Percentiles rank a stretch among this genome's conserved stretches.
Evolutionary conservation across 495 filamentous ascomycete species (phyloP).

Genomic region (Pseudoneurospora amorphoporcata): DNA sequence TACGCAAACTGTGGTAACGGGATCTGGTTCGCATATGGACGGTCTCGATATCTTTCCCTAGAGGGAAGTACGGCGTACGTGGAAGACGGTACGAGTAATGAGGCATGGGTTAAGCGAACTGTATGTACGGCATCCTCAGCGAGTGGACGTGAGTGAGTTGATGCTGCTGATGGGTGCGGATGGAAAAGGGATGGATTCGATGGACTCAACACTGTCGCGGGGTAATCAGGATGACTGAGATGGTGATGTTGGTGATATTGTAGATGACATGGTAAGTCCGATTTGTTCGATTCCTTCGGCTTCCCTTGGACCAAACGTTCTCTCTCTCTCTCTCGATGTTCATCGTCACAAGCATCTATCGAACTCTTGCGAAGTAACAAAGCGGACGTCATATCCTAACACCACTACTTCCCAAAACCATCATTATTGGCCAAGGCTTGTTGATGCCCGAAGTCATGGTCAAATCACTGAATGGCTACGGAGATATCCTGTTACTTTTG

Average conservation of each 20-base stretch:
- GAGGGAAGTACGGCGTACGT: not conserved
- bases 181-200: not conserved
- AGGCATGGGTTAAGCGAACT: not conserved
- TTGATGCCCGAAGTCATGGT: not conserved
- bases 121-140: not conserved
- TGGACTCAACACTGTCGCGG: not conserved
- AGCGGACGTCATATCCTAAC: not conserved
- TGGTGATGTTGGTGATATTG: not conserved
- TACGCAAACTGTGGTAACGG: not conserved
- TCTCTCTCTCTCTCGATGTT: not conserved
- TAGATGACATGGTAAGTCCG: not conserved
- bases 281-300: not conserved
- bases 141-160: not conserved
- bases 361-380: not conserved
- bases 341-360: not conserved
- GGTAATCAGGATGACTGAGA: not conserved
- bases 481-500: not conserved
- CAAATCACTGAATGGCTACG: not conserved
- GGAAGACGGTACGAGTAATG: not conserved
- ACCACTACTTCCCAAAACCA: not conserved
- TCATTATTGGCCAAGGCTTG: not conserved
- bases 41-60: not conserved
- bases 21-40: not conserved
- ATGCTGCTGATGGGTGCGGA: not conserved
- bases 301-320: too few relatives aligned